Evolutionary conservation across 306 rosid species (phyloP).

Genomic region (Gastrolobium bilobum): DNA sequence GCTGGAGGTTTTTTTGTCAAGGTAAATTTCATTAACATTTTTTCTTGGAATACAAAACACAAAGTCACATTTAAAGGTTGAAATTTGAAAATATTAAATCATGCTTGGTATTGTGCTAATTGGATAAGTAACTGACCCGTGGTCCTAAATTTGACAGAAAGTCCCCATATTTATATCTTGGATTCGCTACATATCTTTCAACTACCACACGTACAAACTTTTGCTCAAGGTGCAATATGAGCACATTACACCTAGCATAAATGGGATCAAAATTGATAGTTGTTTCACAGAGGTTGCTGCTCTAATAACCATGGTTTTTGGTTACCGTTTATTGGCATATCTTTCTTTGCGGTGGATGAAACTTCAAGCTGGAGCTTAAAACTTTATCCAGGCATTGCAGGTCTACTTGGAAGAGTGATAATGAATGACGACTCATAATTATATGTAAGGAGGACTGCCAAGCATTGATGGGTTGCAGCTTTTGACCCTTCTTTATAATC

Average conservation of each 20-base stretch:
- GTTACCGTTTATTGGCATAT: slow-evolving; percentile 94
- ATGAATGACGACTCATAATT: slow-evolving; percentile 21
- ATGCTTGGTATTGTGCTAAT: not conserved
- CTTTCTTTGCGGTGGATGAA: slow-evolving; percentile 82
- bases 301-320: slow-evolving; percentile 86
- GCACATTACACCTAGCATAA: slow-evolving; percentile 58
- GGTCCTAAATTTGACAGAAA: slow-evolving; percentile 61
- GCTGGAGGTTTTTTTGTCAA: slow-evolving; percentile 96
- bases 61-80: not conserved
- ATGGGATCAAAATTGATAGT: slow-evolving; percentile 69
- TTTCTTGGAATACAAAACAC: slow-evolving; percentile 14
- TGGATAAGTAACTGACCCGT: slow-evolving; percentile 30
- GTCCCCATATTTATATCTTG: slow-evolving; percentile 88
- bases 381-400: not conserved
- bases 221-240: slow-evolving; percentile 88
- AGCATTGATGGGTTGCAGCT: slow-evolving; percentile 35
- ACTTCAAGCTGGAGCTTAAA: slow-evolving; percentile 54
- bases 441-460: not conserved
- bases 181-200: slow-evolving; percentile 91
- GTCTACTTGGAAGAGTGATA: not conserved
- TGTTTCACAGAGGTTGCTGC: slow-evolving; percentile 73
- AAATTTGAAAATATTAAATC: not conserved
- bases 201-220: slow-evolving; percentile 94
- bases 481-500: slow-evolving; percentile 7
- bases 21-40: slow-evolving; percentile 54